Conservation (phyloP, 2,329 filamentous ascomycete species). For the Monosporascus sp. region DNA sequence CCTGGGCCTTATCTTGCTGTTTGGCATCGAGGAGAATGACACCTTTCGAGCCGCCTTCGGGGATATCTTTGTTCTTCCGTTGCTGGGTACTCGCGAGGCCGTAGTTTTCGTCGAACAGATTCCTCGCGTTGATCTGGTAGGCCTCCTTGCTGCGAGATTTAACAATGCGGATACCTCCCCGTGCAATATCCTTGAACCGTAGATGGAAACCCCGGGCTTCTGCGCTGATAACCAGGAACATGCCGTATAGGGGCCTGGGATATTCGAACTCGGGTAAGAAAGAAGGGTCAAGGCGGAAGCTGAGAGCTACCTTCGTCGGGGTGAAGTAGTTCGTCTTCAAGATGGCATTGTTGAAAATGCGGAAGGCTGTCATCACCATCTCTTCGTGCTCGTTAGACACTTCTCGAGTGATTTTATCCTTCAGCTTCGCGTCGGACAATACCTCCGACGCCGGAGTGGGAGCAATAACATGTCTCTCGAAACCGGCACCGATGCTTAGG, state of each 20-base stretch:
- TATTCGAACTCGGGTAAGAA: slow-evolving; percentile 93
- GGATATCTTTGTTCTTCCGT: slow-evolving; percentile 99
- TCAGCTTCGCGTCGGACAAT: slow-evolving; percentile 68
- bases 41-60: slow-evolving; percentile 96
- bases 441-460: slow-evolving; percentile 59
- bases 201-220: slow-evolving; percentile 97
- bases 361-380: slow-evolving; percentile 97
- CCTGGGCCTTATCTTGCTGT: slow-evolving; percentile 86
- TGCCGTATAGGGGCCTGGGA: slow-evolving; percentile 87
- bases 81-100: slow-evolving; percentile 97
- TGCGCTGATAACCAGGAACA: slow-evolving; percentile 97
- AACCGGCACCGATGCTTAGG: slow-evolving; percentile 50
- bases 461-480: slow-evolving; percentile 45
- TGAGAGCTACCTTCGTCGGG: slow-evolving; percentile 94
- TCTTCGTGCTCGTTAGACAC: slow-evolving; percentile 90
- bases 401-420: slow-evolving; percentile 72
- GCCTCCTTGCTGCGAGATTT: slow-evolving; percentile 96
- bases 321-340: slow-evolving; percentile 98
- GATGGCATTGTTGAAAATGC: slow-evolving; percentile 87
- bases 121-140: slow-evolving; percentile 92
- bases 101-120: slow-evolving; percentile 98
- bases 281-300: slow-evolving; percentile 83
- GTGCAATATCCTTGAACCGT: slow-evolving; percentile 93
- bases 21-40: slow-evolving; percentile 90
- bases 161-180: slow-evolving; percentile 96